These are phyloP conservation scores for Lycium barbarum DNA, from an alignment of 257 asterid species.

Conservation along the genomic window DNA sequence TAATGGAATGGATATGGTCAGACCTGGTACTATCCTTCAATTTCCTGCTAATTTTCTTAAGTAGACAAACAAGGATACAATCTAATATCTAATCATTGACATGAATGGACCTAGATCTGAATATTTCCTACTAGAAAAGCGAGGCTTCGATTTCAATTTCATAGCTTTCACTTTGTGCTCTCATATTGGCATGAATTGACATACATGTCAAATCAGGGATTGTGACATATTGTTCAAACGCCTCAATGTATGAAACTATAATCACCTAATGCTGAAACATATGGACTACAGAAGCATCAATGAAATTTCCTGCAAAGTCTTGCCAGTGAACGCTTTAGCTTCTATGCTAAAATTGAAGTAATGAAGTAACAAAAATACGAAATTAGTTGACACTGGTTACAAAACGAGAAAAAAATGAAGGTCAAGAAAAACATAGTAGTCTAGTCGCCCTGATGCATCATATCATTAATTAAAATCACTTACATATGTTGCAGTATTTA, in stretches of 20 bases:
- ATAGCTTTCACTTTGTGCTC: too few species aligned
- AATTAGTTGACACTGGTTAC: neutral
- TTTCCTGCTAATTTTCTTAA: too few species aligned
- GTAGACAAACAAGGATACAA: too few species aligned
- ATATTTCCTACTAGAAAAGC: too few species aligned
- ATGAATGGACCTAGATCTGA: too few species aligned
- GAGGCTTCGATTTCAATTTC: too few species aligned
- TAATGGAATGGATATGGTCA: too few species aligned
- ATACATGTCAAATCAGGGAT: neutral
- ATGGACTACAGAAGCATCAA: slow-evolving; percentile 6
- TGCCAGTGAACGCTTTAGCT: neutral
- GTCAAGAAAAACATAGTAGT: neutral
- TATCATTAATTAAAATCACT: slow-evolving; percentile 17
- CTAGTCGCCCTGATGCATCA: neutral
- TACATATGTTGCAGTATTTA: slow-evolving; percentile 24
- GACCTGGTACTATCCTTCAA: too few species aligned
- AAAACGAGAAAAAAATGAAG: neutral
- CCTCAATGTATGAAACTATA: neutral
- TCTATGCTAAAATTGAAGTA: neutral
- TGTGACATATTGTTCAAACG: neutral
- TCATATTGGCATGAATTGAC: too few species aligned
- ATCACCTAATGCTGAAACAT: slow-evolving; percentile 7
- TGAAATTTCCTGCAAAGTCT: neutral
- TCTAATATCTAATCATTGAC: too few species aligned
- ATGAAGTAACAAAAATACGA: neutral